These are phyloP conservation scores for Suillus hirtellus DNA, from an alignment of 768 basidiomycete genomes.

Conservation along the genomic window DNA sequence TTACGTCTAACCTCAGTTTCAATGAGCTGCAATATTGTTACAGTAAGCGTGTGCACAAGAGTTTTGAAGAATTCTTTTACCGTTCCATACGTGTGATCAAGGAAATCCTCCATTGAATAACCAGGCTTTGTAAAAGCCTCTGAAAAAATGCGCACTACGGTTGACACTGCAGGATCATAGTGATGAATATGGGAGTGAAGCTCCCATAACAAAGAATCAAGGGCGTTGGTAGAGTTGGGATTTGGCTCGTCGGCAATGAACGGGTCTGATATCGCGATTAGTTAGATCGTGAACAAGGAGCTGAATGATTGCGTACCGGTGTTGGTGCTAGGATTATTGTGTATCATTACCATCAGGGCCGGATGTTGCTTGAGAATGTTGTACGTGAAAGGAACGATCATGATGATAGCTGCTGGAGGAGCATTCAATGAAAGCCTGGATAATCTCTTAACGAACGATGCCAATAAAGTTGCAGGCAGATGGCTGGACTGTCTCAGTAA, in stretches of 20 bases:
- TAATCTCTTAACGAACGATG: conserved; percentile 92
- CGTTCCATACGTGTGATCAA: conserved; percentile 90
- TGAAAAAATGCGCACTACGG: conserved; percentile 79
- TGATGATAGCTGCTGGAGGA: conserved; percentile 87
- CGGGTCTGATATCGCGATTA: conserved; percentile 51
- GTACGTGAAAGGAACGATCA: conserved; percentile 91
- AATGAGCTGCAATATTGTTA: conserved; percentile 58
- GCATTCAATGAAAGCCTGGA: conserved; percentile 81
- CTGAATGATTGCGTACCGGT: conserved; percentile 31
- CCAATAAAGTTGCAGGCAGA: conserved; percentile 86
- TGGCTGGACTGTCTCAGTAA: conserved; percentile 48
- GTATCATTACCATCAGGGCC: conserved; percentile 90
- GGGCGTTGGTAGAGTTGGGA: conserved; percentile 75
- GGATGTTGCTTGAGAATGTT: conserved; percentile 93
- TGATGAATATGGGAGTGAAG: conserved; percentile 75
- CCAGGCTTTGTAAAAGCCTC: conserved; percentile 94
- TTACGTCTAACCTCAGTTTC: conserved; percentile 80
- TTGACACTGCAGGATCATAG: conserved; percentile 87
- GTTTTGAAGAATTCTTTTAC: conserved; percentile 41
- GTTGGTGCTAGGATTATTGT: conserved; percentile 47
- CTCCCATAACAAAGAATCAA: conserved; percentile 93
- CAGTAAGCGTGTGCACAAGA: conserved; percentile 10
- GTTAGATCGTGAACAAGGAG: not conserved
- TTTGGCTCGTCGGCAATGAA: conserved; percentile 68
- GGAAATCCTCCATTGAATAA: conserved; percentile 92